Conservation (phyloP, 1,139 yeast species). For the Blastobotrys capitulatus region DNA sequence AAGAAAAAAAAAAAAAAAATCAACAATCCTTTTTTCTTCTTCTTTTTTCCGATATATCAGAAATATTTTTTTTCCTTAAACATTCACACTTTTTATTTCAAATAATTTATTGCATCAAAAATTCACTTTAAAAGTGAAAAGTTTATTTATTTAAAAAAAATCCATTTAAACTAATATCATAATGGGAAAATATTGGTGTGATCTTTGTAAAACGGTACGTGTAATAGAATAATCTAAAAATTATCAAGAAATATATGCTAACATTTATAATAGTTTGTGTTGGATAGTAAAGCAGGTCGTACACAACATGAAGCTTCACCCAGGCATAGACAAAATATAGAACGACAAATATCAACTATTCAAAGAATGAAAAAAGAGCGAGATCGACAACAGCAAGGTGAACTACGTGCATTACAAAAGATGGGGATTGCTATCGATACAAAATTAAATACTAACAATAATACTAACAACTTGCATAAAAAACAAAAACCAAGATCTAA, state of each 20-base stretch:
- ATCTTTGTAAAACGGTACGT: slow-evolving; percentile 39
- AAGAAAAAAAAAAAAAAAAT: no score
- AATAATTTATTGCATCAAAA: no score
- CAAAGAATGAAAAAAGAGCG: slow-evolving; percentile 31
- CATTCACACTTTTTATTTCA: no score
- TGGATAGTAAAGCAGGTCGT: slow-evolving; percentile 38
- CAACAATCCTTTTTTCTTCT: no score
- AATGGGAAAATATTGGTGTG: slow-evolving; percentile 43
- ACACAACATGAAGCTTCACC: slow-evolving; percentile 38
- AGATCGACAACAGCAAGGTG: slow-evolving; percentile 24
- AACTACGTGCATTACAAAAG: slow-evolving; percentile 15
- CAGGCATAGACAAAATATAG: slow-evolving; percentile 34
- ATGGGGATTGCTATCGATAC: background rate
- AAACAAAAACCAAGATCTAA: background rate
- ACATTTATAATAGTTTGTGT: slow-evolving; percentile 34
- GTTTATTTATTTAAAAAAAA: no score
- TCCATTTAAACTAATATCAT: no score
- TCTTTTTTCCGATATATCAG: no score
- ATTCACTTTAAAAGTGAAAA: no score
- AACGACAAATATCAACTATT: slow-evolving; percentile 30
- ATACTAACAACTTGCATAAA: background rate
- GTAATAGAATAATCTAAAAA: background rate
- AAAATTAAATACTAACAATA: background rate
- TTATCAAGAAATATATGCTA: background rate
- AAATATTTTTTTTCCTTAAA: no score